Base-by-base conservation (phyloP, 2,329 filamentous ascomycete species). In the Botrytis elliptica region DNA sequence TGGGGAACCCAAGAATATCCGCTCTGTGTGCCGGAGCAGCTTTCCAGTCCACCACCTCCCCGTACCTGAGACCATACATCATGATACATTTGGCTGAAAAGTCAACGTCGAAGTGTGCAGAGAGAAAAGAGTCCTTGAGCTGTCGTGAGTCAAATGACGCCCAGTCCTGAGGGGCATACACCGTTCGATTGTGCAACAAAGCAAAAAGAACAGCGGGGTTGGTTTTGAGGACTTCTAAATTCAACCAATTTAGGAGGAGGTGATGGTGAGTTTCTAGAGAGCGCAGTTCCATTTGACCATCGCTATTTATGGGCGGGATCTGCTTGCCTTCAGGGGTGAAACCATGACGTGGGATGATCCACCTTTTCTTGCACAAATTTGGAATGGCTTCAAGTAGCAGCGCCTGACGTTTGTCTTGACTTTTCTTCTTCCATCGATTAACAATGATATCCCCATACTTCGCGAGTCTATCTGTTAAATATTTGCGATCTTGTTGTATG, bases 1-100 rank as follows among this genome's bases (percentile, higher is more conserved):
- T 64, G 9, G 75, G 75, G 63, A 73, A 77, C 7, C 73, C 74
- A 46, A 76, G 22, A 29, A 73, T 74, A n/a, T 74, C 72, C 36
- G 40, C 38, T 42, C 44, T 20, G 44, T 76, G 74, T 1, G 62
- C 70, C 18, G 55, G 18, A 7, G 22, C 8, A 16, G n/a, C 44
- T 22, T 75, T 16, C 72, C 70, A 76, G 3, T 25, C 12, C 1
- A 49, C 38, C 49, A 75, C 29, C 22, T 71, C 62, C 5, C 76
- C 73, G 49, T 72, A 75, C 14, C 62, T 25, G 29, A 36, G 10
- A 10, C 74, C 73, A 40, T 75, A 46, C 66, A 75, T 72, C 29
- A 69, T 18, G 25, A 75, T 40, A 60, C 64, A 73, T 14, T 36
- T 20, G n/a, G 40, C 57, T 7, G 52, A 52, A 29, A 62, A 70